Base-by-base conservation (phyloP, 257 asterid genomes). In the Orobanche coerulescens region DNA sequence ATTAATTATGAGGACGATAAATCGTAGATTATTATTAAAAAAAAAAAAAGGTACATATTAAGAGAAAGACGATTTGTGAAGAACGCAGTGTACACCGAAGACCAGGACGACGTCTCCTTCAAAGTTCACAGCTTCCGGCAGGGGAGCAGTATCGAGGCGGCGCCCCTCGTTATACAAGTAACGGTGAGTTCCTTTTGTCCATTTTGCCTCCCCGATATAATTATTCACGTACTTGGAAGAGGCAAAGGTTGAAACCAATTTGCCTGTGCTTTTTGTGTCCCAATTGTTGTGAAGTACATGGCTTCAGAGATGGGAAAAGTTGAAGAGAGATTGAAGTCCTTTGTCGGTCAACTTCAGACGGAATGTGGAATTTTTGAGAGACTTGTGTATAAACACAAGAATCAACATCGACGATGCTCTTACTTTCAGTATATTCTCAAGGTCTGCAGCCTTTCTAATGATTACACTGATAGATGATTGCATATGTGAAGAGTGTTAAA, bases 361-460 rank as follows among this genome's bases (percentile, higher is more conserved):
- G 98, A 93, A 66, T 61, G 68, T 52, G 88, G 82, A 56, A 84
- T 93, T 72, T 79, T 93, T 16, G 86, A 93, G 61, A 79, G 99
- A 37, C 79, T 93, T 14, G 92, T 89, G 14, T 81, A 89, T 71
- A 93, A 92, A 70, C 87, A 92, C 75, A 92, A 86, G 80, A 92
- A 92, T 62, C 98, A 92, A 34, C 97, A 86, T 49, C 75, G 95
- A 13, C 79, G 97, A 66, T 70, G 90, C 78, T 66, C 81, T 3
- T 85, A 89, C 74, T 93, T 93, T 67, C 98, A 89, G 69, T 82
- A 78, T 76, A 74, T 93, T 48, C 72, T 84, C 44, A 89, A 89
- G 96, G 97, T 86, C 11, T 66, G 28, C 12, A 19, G 18, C 10
- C 14, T 30, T 64, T 46, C 11, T 34, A 24, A 11, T 70, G 22